Conservation (phyloP, 768 basidiomycete genomes). For the Gyrodon lividus region DNA sequence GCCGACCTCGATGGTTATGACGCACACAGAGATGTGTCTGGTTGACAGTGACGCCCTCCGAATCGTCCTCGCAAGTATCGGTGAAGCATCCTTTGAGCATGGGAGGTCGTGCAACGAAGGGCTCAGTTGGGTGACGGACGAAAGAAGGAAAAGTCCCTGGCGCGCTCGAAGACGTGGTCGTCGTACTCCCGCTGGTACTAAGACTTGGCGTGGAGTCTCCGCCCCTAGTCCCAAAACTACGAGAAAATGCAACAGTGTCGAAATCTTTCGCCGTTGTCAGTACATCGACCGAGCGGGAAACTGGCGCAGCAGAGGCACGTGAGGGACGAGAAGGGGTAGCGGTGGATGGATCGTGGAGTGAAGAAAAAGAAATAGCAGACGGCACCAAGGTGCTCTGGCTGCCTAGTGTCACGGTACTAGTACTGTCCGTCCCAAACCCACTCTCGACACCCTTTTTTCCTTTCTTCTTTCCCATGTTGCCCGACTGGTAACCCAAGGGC, state of each 20-base stretch:
- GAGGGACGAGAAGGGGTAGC: neutral
- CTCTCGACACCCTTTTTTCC: conserved; percentile 4
- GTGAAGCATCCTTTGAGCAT: conserved; percentile 19
- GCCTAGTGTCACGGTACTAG: conserved; percentile 17
- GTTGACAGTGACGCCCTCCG: neutral
- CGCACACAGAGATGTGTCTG: neutral
- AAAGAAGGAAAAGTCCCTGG: conserved; percentile 7
- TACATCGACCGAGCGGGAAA: conserved; percentile 4
- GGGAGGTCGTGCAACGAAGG: conserved; percentile 16
- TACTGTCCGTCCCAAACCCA: conserved; percentile 14
- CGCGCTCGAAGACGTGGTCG: conserved; percentile 13
- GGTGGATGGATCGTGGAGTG: conserved; percentile 7
- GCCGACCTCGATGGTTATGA: conserved; percentile 6
- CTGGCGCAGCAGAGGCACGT: conserved; percentile 10
- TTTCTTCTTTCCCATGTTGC: neutral
- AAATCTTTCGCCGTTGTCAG: conserved; percentile 7
- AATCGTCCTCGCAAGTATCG: conserved; percentile 21
- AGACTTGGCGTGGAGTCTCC: conserved; percentile 24
- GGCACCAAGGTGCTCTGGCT: conserved; percentile 20
- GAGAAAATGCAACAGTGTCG: neutral
- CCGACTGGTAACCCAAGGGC: neutral
- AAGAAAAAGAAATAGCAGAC: neutral
- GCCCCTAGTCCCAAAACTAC: neutral
- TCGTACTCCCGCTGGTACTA: conserved; percentile 17
- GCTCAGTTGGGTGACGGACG: neutral